Evolutionary conservation across 306 rosid genomes (phyloP), one percentile per base, ranked within the genome.

Genomic region (Hippophae rhamnoides): DNA sequence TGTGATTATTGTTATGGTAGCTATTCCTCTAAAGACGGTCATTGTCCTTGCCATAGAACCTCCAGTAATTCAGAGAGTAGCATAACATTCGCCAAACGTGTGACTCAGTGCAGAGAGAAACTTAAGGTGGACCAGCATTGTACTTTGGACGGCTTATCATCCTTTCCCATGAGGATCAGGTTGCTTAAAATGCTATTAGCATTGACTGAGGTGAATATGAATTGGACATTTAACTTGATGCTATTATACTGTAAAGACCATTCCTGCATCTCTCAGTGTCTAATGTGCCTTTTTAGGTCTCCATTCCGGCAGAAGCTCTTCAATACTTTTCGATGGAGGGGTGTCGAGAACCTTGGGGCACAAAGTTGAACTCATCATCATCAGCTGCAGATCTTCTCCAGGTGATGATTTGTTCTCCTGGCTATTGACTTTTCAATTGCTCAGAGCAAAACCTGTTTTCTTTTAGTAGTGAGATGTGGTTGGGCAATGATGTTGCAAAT

Each of bases 301-400:
- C 72, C 48, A 61, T 84, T 77, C 90, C 86, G 55, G 52, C 52
- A 44, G 90, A 84, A 71, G 90, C 86, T 71, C 72, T 87, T 60
- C 78, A 69, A 56, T 70, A 81, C 18, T 47, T 58, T 64, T 87
- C 90, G 90, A 84, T 75, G 5, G 79, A 77, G 25, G 64, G 50
- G 64, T 47, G 55, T 26, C 76, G 90, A 50, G 72, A 81, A 73
- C 73, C 76, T 57, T 87, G 95, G 95, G 69, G 76, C 26, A 59
- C 51, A 41, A 84, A 72, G 67, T 69, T 87, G 68, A 70, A 54
- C 57, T 70, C 74, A 43, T 71, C 81, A 42, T 77, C 84, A 54
- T 79, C 86, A 9, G 67, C 83, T 9, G 83, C 69, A 76, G 86
- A 77, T 61, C 77, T 87, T 69, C 86, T 87, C 43, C 81, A 87